Base-by-base conservation (phyloP, 192 early-diverging fungal species). In the Coemansia sp. region DNA sequence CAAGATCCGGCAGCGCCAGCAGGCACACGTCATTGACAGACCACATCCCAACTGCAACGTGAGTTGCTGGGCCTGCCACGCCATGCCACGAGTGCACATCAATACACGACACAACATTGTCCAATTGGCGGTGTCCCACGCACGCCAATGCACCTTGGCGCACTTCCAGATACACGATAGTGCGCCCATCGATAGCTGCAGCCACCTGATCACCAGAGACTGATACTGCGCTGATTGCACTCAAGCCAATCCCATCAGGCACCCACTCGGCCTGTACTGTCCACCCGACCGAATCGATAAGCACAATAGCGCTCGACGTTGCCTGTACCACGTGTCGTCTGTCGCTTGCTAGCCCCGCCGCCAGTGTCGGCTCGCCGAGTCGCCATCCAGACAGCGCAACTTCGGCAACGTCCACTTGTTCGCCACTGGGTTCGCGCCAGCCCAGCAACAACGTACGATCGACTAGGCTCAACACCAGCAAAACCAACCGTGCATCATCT, bases 1-100 rank as follows among this genome's bases (percentile, higher is more conserved):
- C 26, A 91, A 97, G 75, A 1, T 61, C 65, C 5, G 90, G 86
- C 37, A 93, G 60, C 1, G 67, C 59, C 9, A 94, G 66, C 16
- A 93, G 39, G 4, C 66, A 62, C 1, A 94, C 84, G n/a, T 82
- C 83, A 14, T 83, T 75, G 32, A 83, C 81, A 18, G 66, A 84
- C 94, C 94, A 97, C 22, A 90, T 65, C 11, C 92, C 94, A 5
- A 94, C 87, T 0, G 88, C 89, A 16, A 87, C 79, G 4, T 82
- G 73, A 3, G 71, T 26, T 1, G 87, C 80, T 0, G 67, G 59
- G 12, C 64, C 61, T 0, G 32, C 56, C 12, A 61, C 37, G 16
- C 24, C 24, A 20, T 27, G 27, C 49, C 78, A 68, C 43, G 85
- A 63, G 51, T 73, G 80, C 39, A 92, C 84, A 62, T 88, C 85